Conservation (phyloP, 805 yeast species). For the Starmera dryadoides region DNA sequence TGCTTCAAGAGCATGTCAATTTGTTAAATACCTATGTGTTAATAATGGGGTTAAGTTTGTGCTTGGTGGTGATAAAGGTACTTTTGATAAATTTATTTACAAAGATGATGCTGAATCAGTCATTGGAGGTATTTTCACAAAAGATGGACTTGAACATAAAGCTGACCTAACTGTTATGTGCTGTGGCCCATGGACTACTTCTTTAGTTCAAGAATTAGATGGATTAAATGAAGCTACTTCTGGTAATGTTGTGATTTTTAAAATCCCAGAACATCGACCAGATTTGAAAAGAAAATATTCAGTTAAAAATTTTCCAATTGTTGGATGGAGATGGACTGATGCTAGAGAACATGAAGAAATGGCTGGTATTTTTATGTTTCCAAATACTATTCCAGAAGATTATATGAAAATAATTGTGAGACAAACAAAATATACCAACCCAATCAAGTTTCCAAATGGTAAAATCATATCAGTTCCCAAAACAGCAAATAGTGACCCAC, state of each 20-base stretch:
- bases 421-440: slow-evolving; percentile 29
- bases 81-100: slow-evolving; percentile 17
- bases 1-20: slow-evolving; percentile 26
- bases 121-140: slow-evolving; percentile 16
- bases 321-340: slow-evolving; percentile 27
- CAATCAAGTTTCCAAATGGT: slow-evolving; percentile 13
- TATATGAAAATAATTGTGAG: slow-evolving; percentile 27
- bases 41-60: slow-evolving; percentile 27
- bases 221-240: slow-evolving; percentile 30
- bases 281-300: slow-evolving; percentile 27
- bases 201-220: slow-evolving; percentile 17
- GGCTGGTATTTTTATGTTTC: slow-evolving; percentile 29
- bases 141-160: slow-evolving; percentile 19
- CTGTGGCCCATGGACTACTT: slow-evolving; percentile 20
- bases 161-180: slow-evolving; percentile 13
- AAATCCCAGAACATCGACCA: slow-evolving; percentile 27
- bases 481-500: slow-evolving; percentile 17
- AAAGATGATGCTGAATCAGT: slow-evolving; percentile 3
- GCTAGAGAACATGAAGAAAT: slow-evolving; percentile 21
- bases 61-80: slow-evolving; percentile 23
- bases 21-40: slow-evolving; percentile 20
- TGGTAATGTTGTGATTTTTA: slow-evolving; percentile 28
- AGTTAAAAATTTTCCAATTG: slow-evolving; percentile 24
- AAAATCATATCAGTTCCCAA: slow-evolving; percentile 24
- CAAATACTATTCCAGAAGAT: slow-evolving; percentile 25